Evolutionary conservation across 116 monocot species (phyloP).

Genomic region (Dioscorea cayenensis): DNA sequence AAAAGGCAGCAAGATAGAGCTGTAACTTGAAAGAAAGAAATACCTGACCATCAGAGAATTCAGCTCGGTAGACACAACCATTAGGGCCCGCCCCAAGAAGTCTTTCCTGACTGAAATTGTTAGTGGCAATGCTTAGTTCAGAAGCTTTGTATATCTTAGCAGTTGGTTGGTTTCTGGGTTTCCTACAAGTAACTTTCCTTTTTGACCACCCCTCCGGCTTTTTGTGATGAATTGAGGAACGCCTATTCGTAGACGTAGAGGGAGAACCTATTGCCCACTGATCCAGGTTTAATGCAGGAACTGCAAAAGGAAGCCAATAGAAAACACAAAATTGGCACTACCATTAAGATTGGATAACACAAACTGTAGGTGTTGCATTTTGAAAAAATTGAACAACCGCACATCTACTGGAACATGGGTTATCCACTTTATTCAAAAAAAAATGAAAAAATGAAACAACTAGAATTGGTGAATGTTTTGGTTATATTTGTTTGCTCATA

Average conservation of each 20-base stretch:
- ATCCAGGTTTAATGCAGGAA: slow-evolving; percentile 9
- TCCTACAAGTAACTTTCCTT: slow-evolving; percentile 31
- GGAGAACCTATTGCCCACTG: slow-evolving; percentile 10
- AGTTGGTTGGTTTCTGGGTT: slow-evolving; percentile 11
- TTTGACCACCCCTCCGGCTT: slow-evolving; percentile 23
- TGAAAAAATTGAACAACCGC: too few species aligned
- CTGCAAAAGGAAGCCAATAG: slow-evolving; percentile 15
- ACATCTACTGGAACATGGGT: too few species aligned
- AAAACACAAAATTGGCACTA: neutral
- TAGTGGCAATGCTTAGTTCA: slow-evolving; percentile 48
- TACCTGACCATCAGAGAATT: slow-evolving; percentile 66
- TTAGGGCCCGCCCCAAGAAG: slow-evolving; percentile 44
- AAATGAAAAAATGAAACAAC: too few species aligned
- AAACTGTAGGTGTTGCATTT: too few species aligned
- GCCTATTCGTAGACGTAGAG: neutral
- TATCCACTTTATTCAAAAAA: too few species aligned
- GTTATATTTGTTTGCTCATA: too few species aligned
- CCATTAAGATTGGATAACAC: neutral
- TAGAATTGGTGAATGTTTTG: too few species aligned
- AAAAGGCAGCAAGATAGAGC: neutral
- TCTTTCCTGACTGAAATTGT: slow-evolving; percentile 29
- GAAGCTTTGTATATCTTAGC: slow-evolving; percentile 37
- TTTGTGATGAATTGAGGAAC: slow-evolving; percentile 15
- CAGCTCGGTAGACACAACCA: slow-evolving; percentile 45
- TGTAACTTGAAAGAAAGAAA: neutral